Conservation (phyloP, 805 yeast species). For the Wickerhamomyces queroliae region DNA sequence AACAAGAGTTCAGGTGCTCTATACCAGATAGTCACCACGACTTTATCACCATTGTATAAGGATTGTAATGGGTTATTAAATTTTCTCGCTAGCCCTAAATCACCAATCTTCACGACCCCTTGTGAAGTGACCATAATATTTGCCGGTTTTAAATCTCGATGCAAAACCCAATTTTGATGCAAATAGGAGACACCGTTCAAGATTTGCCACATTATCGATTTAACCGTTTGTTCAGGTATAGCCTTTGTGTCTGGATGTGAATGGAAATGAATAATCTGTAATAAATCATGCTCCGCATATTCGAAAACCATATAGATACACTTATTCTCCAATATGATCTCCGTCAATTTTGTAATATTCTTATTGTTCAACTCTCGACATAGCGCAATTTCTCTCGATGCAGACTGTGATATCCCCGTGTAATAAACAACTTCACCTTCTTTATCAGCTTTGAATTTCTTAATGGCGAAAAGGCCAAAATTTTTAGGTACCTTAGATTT, state of each 20-base stretch:
- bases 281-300: conserved; percentile 90
- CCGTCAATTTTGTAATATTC: conserved; percentile 75
- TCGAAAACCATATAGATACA: conserved; percentile 93
- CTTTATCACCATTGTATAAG: conserved; percentile 87
- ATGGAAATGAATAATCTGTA: conserved; percentile 92
- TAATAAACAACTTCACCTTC: conserved; percentile 86
- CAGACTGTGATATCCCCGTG: conserved; percentile 94
- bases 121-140: conserved; percentile 90
- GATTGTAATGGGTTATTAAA: conserved; percentile 85
- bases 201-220: conserved; percentile 89
- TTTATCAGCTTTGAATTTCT: conserved; percentile 91
- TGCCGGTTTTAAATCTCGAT: conserved; percentile 95
- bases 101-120: conserved; percentile 95
- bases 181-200: conserved; percentile 85
- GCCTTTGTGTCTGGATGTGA: conserved; percentile 80
- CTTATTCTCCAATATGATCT: conserved; percentile 81
- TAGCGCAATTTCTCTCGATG: conserved; percentile 92
- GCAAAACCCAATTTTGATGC: conserved; percentile 95
- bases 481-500: conserved; percentile 34
- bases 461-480: conserved; percentile 57
- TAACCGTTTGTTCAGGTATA: conserved; percentile 73
- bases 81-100: conserved; percentile 84
- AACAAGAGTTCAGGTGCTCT: conserved; percentile 86
- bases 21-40: conserved; percentile 96
- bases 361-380: conserved; percentile 82